phyloP scores from a whole-genome alignment of 2,329 filamentous ascomycete species.

The Metarhizium rileyi region DNA sequence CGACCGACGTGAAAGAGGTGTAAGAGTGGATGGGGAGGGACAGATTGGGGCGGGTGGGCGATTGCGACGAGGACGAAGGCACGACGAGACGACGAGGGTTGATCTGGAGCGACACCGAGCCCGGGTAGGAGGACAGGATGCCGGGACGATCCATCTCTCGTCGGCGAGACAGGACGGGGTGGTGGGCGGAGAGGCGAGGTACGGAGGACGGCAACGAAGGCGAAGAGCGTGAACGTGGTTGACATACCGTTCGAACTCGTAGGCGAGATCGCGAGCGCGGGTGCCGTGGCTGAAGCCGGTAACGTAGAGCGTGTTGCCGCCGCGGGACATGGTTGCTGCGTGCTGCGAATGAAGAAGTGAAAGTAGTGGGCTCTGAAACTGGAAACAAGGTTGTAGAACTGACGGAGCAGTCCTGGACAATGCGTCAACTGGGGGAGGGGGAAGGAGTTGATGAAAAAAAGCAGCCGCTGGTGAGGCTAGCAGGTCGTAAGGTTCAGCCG shows the following conservation, averaged over 20 bases:
- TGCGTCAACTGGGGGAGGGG: neutral
- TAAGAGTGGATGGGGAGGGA: slow-evolving; percentile 10
- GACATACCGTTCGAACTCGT: slow-evolving; percentile 99
- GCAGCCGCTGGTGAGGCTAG: slow-evolving; percentile 4
- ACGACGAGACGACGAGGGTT: slow-evolving; percentile 14
- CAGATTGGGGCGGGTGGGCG: slow-evolving; percentile 3
- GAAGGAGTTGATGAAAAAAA: slow-evolving; percentile 1
- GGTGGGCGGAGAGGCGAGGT: slow-evolving; percentile 36
- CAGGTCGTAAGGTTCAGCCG: neutral
- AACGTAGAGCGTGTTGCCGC: slow-evolving; percentile 92
- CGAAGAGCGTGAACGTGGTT: slow-evolving; percentile 37
- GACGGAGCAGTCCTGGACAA: slow-evolving; percentile 1
- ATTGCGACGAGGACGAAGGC: slow-evolving; percentile 11
- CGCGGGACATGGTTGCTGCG: slow-evolving; percentile 66
- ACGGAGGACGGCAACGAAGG: slow-evolving; percentile 25
- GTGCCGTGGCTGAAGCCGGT: slow-evolving; percentile 98
- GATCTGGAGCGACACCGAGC: slow-evolving; percentile 8
- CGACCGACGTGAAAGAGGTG: slow-evolving; percentile 14
- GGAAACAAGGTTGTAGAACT: slow-evolving; percentile 1
- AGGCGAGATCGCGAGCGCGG: slow-evolving; percentile 96
- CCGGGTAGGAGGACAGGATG: slow-evolving; percentile 17
- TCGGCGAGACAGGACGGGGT: slow-evolving; percentile 21
- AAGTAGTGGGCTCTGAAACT: slow-evolving; percentile 4
- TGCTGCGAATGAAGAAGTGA: slow-evolving; percentile 4
- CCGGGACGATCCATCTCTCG: slow-evolving; percentile 16